phyloP scores from a whole-genome alignment of 1,284 basidiomycete genomes.

The Trametes pubescens region DNA sequence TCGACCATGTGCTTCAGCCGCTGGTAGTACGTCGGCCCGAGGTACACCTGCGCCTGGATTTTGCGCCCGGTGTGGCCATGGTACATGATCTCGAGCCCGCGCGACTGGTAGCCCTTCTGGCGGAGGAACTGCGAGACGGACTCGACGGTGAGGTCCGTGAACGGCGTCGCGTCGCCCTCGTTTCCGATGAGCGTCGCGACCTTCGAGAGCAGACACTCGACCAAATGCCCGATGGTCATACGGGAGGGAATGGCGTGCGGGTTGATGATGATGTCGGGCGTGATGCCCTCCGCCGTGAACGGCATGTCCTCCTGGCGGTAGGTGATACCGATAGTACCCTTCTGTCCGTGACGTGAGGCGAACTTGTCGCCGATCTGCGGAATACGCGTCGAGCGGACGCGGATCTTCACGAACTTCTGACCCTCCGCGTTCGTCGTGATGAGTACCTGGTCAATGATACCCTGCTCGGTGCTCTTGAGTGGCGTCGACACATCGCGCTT shows the following conservation, averaged over 20 bases:
- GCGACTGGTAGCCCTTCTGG: slow-evolving; percentile 91
- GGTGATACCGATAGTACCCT: slow-evolving; percentile 99
- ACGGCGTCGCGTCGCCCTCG: slow-evolving; percentile 98
- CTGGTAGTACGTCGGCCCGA: slow-evolving; percentile 99
- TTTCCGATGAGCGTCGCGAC: slow-evolving; percentile 96
- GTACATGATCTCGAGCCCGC: slow-evolving; percentile 98
- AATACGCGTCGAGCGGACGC: slow-evolving; percentile 93
- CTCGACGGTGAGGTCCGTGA: slow-evolving; percentile 98
- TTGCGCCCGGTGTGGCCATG: slow-evolving; percentile 98
- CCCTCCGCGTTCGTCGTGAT: slow-evolving; percentile 97
- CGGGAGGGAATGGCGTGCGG: slow-evolving; percentile 99
- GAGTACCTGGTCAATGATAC: slow-evolving; percentile 97
- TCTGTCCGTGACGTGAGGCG: slow-evolving; percentile 99
- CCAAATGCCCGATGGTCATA: slow-evolving; percentile 99
- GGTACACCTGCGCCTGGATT: slow-evolving; percentile 96
- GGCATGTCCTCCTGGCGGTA: slow-evolving; percentile 99
- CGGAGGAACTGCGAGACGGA: slow-evolving; percentile 87
- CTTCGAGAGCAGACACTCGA: slow-evolving; percentile 97
- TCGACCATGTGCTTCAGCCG: slow-evolving; percentile 99
- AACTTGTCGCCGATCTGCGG: slow-evolving; percentile 99
- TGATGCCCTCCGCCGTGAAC: slow-evolving; percentile 96
- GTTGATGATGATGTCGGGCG: slow-evolving; percentile 98
- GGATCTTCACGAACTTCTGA: slow-evolving; percentile 98
- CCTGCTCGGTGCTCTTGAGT: slow-evolving; percentile 97
- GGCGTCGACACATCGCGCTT: slow-evolving; percentile 96